Conservation (phyloP, 306 rosid genomes). For the Hylodesmum podocarpum region DNA sequence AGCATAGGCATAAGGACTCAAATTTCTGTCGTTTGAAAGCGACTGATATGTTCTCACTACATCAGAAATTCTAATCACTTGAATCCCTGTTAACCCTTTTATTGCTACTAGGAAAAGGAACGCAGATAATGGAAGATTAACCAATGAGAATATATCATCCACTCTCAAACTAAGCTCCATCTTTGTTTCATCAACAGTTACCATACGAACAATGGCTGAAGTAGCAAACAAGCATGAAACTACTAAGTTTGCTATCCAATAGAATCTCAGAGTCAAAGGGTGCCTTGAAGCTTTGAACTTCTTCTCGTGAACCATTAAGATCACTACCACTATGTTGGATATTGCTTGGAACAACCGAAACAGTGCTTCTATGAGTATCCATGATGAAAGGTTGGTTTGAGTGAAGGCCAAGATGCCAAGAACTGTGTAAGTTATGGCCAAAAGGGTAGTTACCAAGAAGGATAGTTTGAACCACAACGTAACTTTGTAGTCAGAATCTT, state of each 20-base stretch:
- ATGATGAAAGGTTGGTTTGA: slow-evolving; percentile 29
- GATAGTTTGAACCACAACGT: slow-evolving; percentile 37
- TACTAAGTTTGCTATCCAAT: slow-evolving; percentile 37
- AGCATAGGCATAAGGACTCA: slow-evolving; percentile 40
- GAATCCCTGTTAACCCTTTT: slow-evolving; percentile 41
- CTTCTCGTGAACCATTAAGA: slow-evolving; percentile 35
- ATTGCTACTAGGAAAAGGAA: slow-evolving; percentile 21
- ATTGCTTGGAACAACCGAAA: slow-evolving; percentile 38
- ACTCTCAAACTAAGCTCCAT: slow-evolving; percentile 40
- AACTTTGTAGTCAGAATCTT: slow-evolving; percentile 31
- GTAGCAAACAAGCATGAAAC: slow-evolving; percentile 32
- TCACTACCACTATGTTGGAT: slow-evolving; percentile 22
- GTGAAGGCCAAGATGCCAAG: slow-evolving; percentile 34
- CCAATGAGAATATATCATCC: slow-evolving; percentile 43
- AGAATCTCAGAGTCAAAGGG: slow-evolving; percentile 42
- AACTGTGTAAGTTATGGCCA: slow-evolving; percentile 33
- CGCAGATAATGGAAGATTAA: slow-evolving; percentile 30
- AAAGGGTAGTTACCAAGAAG: slow-evolving; percentile 21
- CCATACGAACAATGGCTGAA: slow-evolving; percentile 35
- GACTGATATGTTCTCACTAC: neutral
- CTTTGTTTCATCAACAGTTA: neutral
- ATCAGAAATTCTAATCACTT: slow-evolving; percentile 32
- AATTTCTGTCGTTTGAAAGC: slow-evolving; percentile 14
- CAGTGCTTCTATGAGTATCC: slow-evolving; percentile 36
- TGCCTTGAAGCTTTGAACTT: slow-evolving; percentile 35